Conservation (phyloP, 2,329 filamentous ascomycete genomes). For the Penicillium sclerotigenum region DNA sequence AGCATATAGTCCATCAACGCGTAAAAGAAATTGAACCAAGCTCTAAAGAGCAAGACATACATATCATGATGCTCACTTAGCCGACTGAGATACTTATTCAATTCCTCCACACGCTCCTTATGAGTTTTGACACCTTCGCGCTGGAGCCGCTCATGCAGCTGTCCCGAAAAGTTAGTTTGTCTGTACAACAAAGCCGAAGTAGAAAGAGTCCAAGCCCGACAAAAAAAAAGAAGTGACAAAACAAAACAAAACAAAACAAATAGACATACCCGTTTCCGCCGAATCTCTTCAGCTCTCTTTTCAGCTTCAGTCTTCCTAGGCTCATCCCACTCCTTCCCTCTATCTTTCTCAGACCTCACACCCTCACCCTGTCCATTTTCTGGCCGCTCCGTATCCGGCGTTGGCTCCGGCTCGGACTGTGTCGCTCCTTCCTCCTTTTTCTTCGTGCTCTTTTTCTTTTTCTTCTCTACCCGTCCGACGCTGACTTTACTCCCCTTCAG, state of each 20-base stretch:
- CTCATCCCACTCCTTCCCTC: conserved; percentile 24
- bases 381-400: not conserved
- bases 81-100: conserved; percentile 88
- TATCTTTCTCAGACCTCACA: conserved; percentile 7
- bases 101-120: conserved; percentile 91
- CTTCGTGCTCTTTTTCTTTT: conserved; percentile 51
- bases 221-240: not conserved
- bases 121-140: conserved; percentile 91
- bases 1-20: conserved; percentile 6
- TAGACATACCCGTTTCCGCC: conserved; percentile 69
- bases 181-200: conserved; percentile 1
- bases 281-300: conserved; percentile 72
- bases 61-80: conserved; percentile 98
- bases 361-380: conserved; percentile 18
- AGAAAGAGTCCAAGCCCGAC: not conserved
- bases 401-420: conserved; percentile 9
- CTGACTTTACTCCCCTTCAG: conserved; percentile 74
- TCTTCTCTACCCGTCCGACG: conserved; percentile 44
- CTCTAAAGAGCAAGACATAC: conserved; percentile 44
- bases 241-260: not conserved
- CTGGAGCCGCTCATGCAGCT: conserved; percentile 79
- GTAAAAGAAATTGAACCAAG: not conserved
- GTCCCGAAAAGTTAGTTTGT: conserved; percentile 10
- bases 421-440: conserved; percentile 20
- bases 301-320: conserved; percentile 78